Base-by-base conservation (phyloP, 2,329 filamentous ascomycete species). In the Lachnellula suecica region DNA sequence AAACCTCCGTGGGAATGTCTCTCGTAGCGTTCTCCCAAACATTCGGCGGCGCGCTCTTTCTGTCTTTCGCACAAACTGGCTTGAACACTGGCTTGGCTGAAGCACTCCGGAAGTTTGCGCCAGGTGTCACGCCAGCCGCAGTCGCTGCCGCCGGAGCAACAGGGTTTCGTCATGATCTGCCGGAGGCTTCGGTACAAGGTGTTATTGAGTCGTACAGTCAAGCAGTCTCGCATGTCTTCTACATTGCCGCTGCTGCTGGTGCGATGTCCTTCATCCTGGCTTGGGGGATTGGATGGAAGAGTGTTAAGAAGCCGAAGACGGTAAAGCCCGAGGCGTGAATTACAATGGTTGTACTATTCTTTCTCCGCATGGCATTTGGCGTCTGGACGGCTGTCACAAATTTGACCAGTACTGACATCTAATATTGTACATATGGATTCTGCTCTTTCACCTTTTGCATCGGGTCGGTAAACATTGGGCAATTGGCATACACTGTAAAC, bases 241-340 rank as follows among this genome's bases (percentile, higher is more conserved):
- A 64, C 48, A 37, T 64, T 25, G 54, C 45, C 4, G 53, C 49
- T n/a, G 57, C 44, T 2, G 35, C 51, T n/a, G 55, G 52, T 8
- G 50, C 35, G 23, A 49, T 24, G 6, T 47, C 40, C 1, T 60
- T 61, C 38, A 11, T 57, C n/a, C 47, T 56, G 13, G 42, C 45
- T 29, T 61, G 71, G 59, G 76, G 74, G 0, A 70, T 79, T 59
- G 77, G 77, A 0, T 78, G 73, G 69, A 70, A 70, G 10, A 72
- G 74, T 56, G 66, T 78, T 31, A 70, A 74, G 29, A 71, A 73
- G 59, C 24, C 41, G 35, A 59, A 62, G 37, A 23, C 49, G 27
- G 47, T 53, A 29, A 34, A 46, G n/a, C 35, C 47, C 19, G 47
- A 43, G 19, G 51, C 46, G 23, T 52, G 29, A n/a, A 43, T 23